Percentiles rank a stretch among this genome's conserved stretches.
Evolutionary conservation across 129 eudicot species (phyloP).

Genomic region (Artemisia tridentata): DNA sequence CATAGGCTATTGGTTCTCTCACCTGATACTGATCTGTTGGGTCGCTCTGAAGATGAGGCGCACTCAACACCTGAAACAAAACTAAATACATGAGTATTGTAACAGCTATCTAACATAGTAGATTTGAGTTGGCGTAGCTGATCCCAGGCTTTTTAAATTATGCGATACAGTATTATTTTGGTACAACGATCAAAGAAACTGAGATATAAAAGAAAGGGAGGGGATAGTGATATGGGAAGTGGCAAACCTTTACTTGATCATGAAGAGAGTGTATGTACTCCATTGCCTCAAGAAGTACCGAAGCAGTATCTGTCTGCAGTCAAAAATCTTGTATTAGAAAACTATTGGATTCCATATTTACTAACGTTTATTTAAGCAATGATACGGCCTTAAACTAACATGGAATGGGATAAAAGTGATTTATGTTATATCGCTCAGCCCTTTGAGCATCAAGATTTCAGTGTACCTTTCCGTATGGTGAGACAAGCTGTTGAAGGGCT

Average conservation of each 20-base stretch:
- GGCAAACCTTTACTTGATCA: too few relatives aligned
- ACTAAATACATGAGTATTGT: too few relatives aligned
- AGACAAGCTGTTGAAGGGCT: constrained; percentile 86
- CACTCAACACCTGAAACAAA: constrained; percentile 35
- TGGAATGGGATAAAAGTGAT: neutral
- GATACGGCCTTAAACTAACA: neutral
- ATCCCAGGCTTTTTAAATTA: too few relatives aligned
- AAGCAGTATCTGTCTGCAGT: constrained; percentile 89
- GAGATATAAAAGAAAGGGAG: too few relatives aligned
- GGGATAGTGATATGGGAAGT: too few relatives aligned
- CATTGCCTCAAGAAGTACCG: constrained; percentile 83
- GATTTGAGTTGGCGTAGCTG: too few relatives aligned
- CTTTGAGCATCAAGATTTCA: too few relatives aligned
- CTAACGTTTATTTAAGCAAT: neutral
- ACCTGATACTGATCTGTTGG: constrained; percentile 46
- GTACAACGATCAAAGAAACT: too few relatives aligned
- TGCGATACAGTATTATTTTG: too few relatives aligned
- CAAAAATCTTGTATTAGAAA: neutral
- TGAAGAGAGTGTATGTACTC: constrained; percentile 40
- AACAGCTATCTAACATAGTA: too few relatives aligned
- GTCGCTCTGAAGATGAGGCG: constrained; percentile 68
- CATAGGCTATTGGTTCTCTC: constrained; percentile 13
- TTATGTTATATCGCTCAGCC: too few relatives aligned
- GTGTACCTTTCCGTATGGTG: constrained; percentile 85
- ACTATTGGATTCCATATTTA: neutral